Evolutionary conservation across 352 stramenopile species (phyloP), one percentile per base, ranked within the genome.

Genomic region (Globisporangium cystogenes): DNA sequence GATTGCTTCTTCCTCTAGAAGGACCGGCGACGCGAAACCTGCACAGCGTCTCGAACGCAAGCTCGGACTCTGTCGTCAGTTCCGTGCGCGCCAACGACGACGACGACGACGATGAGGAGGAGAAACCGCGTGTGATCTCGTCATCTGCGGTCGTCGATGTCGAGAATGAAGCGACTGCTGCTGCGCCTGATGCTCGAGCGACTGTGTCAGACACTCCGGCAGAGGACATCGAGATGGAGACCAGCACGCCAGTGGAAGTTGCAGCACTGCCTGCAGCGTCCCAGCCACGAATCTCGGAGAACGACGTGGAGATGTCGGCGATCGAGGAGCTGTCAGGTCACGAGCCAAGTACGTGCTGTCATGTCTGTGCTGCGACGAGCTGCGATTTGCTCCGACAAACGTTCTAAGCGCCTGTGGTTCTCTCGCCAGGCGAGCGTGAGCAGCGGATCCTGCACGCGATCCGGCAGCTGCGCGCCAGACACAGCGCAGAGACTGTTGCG

Each of bases 371-470:
- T 18, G 14, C 12, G 8, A 7, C 12, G 3, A 1, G 14, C 15
- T 0, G 12, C 18, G 33, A 16, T n/a, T n/a, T n/a, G 1, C 33
- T 10, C 14, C 14, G 11, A 12, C 33, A 0, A 39, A 4, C 10
- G 33, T 18, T 39, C 33, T 39, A 18, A 39, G 4, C 33, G 4
- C 12, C 12, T 39, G 33, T 39, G 33, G 18, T 39, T 39, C 1
- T 27, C 20, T 51, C 20, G 1, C 47, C 43, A 87, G 76, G 78
- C 36, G 78, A 82, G 4, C 74, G 82, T 0, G 82, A 90, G 37
- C 65, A 71, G 47, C 70, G 70, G 12, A 72, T 90, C 20, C 60
- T 81, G 14, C 26, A 59, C 18, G 67, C 82, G 11, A 53, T 87
- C 7, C 64, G 53, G 31, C 54, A 60, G 18, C 57, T 92, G 0